Evolutionary conservation across 2,329 filamentous ascomycete genomes (phyloP), one percentile per base, ranked within the genome.

Genomic region (Apiospora phragmitis): DNA sequence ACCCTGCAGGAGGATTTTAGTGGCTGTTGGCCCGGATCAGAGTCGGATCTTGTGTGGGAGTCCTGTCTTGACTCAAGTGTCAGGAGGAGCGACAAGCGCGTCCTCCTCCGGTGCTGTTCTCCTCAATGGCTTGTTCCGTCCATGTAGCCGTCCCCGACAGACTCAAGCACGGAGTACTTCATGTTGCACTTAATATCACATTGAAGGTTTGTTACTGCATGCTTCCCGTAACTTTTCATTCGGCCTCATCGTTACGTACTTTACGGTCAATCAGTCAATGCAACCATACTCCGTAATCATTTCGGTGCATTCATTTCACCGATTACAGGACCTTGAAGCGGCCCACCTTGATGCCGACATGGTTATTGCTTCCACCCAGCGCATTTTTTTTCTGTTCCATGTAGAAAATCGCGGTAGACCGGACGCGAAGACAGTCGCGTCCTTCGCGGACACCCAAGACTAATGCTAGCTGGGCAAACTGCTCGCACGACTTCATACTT

Each of bases 211-310:
- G 9, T 11, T 62, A 62, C 32, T 62, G 55, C 55, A 62, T 62
- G 55, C 32, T n/a, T 14, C 47, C 55, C 55, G 55, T 62, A 38
- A 62, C 29, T n/a, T 29, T 59, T 32, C 16, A 21, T 35, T 18
- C 9, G 29, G 16, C 32, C 51, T 59, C 51, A 59, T 59, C 7
- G 29, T 59, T 59, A 59, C 51, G 51, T 59, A 59, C 51, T 59
- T 59, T 59, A 59, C 51, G 51, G 51, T 59, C 51, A 35, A 9
- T 59, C 51, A 35, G n/a, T 59, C 51, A 59, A 59, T 59, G 29
- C 51, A 62, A 62, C 55, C 32, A 62, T 62, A 21, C 51, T 62
- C 55, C 29, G 55, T 62, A 62, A 62, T 62, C 55, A 62, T 62
- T n/a, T 62, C 55, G 29, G 55, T 29, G 32, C 21, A 62, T 38